Percentiles rank a stretch among this genome's conserved stretches.
These are phyloP conservation scores for Termitomyces sp. DNA, from an alignment of 768 basidiomycete species.

Conservation along the genomic window DNA sequence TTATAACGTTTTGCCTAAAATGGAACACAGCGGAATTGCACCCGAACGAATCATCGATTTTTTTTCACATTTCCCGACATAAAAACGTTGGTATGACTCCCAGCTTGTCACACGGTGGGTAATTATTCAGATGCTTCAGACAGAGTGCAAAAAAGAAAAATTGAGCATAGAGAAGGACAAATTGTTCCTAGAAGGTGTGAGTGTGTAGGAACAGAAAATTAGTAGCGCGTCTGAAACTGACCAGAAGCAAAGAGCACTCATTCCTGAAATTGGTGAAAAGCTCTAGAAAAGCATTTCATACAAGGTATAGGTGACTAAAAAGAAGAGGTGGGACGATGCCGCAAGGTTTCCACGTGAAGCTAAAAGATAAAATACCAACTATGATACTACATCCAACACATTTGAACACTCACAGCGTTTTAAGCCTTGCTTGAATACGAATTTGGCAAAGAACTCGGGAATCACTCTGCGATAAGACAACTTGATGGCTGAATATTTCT, in stretches of 20 bases:
- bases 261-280: background rate
- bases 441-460: background rate
- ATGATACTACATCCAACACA: too few relatives aligned
- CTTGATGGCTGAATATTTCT: background rate
- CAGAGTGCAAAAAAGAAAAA: background rate
- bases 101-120: too few relatives aligned
- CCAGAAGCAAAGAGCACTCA: background rate
- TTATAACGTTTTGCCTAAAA: too few relatives aligned
- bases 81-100: too few relatives aligned
- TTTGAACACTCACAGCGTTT: background rate
- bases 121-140: background rate
- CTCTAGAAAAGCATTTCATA: too few relatives aligned
- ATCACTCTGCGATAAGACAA: background rate
- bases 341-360: background rate
- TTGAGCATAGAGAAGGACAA: background rate
- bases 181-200: background rate
- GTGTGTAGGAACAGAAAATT: background rate
- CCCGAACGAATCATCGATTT: too few relatives aligned
- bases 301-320: background rate
- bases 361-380: background rate
- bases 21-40: too few relatives aligned
- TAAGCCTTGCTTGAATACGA: background rate
- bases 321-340: background rate
- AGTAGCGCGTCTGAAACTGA: background rate
- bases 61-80: too few relatives aligned